Evolutionary conservation across 225 moss, liverwort and hornwort species (phyloP).

Genomic region (Marchantia polymorpha): DNA sequence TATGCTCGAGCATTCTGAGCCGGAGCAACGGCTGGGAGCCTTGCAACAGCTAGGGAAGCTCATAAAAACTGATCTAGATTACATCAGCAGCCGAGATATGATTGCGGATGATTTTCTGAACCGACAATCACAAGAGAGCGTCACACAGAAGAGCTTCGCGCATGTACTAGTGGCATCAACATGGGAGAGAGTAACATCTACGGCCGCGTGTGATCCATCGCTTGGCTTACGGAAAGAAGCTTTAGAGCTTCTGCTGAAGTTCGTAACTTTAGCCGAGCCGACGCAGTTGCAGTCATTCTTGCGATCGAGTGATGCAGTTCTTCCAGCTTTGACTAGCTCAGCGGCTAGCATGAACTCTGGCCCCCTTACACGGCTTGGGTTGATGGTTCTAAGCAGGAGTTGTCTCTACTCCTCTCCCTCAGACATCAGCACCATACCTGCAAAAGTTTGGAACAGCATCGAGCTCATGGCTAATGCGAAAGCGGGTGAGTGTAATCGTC

Average conservation of each 20-base stretch:
- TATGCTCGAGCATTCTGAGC: conserved; percentile 88
- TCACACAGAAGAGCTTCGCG: conserved; percentile 31
- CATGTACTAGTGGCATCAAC: conserved; percentile 57
- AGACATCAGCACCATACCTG: conserved; percentile 64
- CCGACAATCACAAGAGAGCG: conserved; percentile 19
- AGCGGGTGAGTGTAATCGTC: conserved; percentile 43
- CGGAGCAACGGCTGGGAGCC: conserved; percentile 80
- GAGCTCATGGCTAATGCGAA: conserved; percentile 62
- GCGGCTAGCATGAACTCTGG: conserved; percentile 42
- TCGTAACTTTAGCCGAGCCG: conserved; percentile 64
- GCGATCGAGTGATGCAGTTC: conserved; percentile 59
- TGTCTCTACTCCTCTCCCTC: conserved; percentile 60
- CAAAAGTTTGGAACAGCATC: conserved; percentile 66
- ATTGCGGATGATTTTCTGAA: conserved; percentile 23
- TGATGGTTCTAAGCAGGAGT: conserved; percentile 63
- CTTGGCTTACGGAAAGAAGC: conserved; percentile 60
- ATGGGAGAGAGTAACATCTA: conserved; percentile 63
- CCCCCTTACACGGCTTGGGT: conserved; percentile 62
- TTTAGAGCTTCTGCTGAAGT: conserved; percentile 61
- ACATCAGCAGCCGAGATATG: conserved; percentile 24
- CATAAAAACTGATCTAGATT: conserved; percentile 47
- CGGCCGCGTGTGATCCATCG: conserved; percentile 63
- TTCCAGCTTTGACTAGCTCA: conserved; percentile 35
- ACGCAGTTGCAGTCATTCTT: conserved; percentile 68
- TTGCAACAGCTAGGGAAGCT: conserved; percentile 61